Evolutionary conservation across 208 protist species (phyloP), one percentile per base, ranked within the genome.

Genomic region (Acanthamoeba castellanii): DNA sequence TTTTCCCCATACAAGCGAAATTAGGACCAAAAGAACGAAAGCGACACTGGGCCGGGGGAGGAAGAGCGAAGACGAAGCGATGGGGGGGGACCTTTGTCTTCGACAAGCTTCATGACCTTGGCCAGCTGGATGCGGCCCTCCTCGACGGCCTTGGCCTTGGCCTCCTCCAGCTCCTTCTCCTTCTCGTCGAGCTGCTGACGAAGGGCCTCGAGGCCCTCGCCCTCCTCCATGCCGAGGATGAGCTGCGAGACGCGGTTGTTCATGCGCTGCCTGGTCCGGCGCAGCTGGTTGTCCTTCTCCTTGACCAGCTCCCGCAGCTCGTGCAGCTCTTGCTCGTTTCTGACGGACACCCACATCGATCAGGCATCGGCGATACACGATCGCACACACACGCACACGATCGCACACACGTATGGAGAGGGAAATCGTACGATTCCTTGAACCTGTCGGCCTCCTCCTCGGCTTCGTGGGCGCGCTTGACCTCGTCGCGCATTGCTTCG

Each of bases 121-220:
- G 30, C 72, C 7, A 81, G 30, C 42, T 81, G 72, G 42, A 11
- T 20, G 72, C 72, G 72, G 14, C 37, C 72, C 72, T 81, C 72
- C 42, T 81, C 72, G 72, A 52, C 20, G 27, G 72, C 72, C 42
- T 50, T 81, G 14, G 42, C 27, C 72, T 81, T 81, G 72, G 72
- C 72, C 72, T 81, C 72, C 72, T 81, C 72, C 30, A 81, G 42
- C 72, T 81, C 72, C 72, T 81, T 81, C 72, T 81, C 72, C 72
- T 81, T 81, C 72, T 81, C 72, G 30, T 81, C 72, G 72, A 81
- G 72, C 72, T 81, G 72, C 42, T 81, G 30, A 5, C 72, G 72
- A 8, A 81, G 72, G 30, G 72, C 72, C 72, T 81, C 72, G 30
- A 81, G 72, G 1, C 72, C 72, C 42, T 81, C 72, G 30, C 72